A percentile compares a stretch with the other conserved stretches of the same genome.
These are phyloP conservation scores for Xylaria curta DNA, from an alignment of 495 filamentous ascomycete species.

Conservation along the genomic window DNA sequence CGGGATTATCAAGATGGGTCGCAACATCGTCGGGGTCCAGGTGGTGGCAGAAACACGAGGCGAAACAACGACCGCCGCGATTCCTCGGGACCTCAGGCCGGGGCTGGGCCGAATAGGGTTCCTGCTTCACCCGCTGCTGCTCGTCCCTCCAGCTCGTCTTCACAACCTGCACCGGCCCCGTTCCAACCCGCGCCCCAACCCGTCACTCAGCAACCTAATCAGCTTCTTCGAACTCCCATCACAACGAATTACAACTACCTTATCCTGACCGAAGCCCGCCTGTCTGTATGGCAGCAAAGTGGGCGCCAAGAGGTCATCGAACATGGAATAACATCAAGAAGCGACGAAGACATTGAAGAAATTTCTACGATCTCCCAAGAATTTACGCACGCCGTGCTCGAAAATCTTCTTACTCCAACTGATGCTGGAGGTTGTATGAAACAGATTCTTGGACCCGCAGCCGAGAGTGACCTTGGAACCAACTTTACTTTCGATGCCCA, in stretches of 20 bases:
- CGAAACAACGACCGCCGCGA: constrained; percentile 52
- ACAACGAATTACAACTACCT: constrained; percentile 53
- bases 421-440: constrained; percentile 77
- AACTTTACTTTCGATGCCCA: constrained; percentile 61
- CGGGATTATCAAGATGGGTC: constrained; percentile 49
- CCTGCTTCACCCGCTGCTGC: constrained; percentile 48
- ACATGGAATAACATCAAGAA: constrained; percentile 61
- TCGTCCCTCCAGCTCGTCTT: constrained; percentile 54
- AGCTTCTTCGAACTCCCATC: constrained; percentile 31
- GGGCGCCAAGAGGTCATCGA: constrained; percentile 59
- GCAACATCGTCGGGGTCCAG: constrained; percentile 42
- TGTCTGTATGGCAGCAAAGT: constrained; percentile 52
- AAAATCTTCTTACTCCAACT: constrained; percentile 66
- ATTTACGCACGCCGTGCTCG: constrained; percentile 72
- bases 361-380: constrained; percentile 84
- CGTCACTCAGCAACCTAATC: constrained; percentile 30
- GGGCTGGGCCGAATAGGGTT: constrained; percentile 30
- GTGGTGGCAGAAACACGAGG: constrained; percentile 47
- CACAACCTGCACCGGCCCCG: constrained; percentile 38
- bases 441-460: constrained; percentile 70
- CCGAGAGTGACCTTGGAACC: constrained; percentile 50
- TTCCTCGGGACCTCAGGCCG: constrained; percentile 41
- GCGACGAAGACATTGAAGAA: constrained; percentile 67
- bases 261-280: constrained; percentile 55
- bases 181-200: constrained; percentile 34